Conservation (phyloP, 306 rosid genomes). For the Canavalia ensiformis region DNA sequence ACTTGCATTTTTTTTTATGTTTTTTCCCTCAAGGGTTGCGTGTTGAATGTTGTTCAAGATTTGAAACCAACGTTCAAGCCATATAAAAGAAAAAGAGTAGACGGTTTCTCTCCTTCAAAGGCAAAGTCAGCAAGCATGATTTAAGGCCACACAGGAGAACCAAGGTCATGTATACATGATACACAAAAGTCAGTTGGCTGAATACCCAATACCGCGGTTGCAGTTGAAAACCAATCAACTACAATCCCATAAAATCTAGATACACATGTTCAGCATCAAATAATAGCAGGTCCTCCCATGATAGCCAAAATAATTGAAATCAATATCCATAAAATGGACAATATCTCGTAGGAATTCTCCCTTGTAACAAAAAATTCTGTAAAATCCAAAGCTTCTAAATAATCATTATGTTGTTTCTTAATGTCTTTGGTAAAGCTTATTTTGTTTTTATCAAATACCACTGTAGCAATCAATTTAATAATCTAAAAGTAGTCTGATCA, state of each 20-base stretch:
- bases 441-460: slow-evolving; percentile 26
- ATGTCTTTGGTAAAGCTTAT: slow-evolving; percentile 2
- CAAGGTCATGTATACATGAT: slow-evolving; percentile 13
- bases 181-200: slow-evolving; percentile 1
- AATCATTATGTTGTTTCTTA: slow-evolving; percentile 31
- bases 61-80: slow-evolving; percentile 30
- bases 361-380: neutral
- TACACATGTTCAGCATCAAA: slow-evolving; percentile 22
- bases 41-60: slow-evolving; percentile 21
- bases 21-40: slow-evolving; percentile 5
- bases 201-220: slow-evolving; percentile 23
- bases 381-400: neutral
- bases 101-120: slow-evolving; percentile 36
- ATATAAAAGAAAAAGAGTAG: slow-evolving; percentile 4
- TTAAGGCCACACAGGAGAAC: neutral
- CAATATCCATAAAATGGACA: slow-evolving; percentile 26
- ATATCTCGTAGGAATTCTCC: slow-evolving; percentile 24
- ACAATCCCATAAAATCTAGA: slow-evolving; percentile 29
- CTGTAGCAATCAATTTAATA: slow-evolving; percentile 4
- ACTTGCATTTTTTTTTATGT: neutral
- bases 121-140: slow-evolving; percentile 24
- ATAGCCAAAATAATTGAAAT: slow-evolving; percentile 35
- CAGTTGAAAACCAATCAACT: slow-evolving; percentile 29
- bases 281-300: slow-evolving; percentile 19
- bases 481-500: slow-evolving; percentile 35